Evolutionary conservation across 2,329 filamentous ascomycete species (phyloP), one percentile per base, ranked within the genome.

Genomic region (Pyrenochaeta sp.): DNA sequence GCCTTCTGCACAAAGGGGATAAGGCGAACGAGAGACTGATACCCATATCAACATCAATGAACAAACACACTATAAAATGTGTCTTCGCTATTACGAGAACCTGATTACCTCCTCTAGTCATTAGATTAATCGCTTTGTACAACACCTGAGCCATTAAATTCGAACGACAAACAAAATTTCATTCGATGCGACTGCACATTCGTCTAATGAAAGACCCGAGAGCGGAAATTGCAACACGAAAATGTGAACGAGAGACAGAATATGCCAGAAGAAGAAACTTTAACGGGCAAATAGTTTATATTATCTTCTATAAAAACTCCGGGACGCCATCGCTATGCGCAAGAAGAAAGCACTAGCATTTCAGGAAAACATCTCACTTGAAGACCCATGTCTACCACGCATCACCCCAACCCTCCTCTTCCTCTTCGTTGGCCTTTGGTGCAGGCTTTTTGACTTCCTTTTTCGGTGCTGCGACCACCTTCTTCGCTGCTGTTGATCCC

Each of bases 351-450:
- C 23, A 17, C n/a, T 17, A 42, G 5, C 32, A 5, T 35, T 17
- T 5, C 4, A 12, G 32, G 11, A 14, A 35, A 5, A 35, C 11
- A 35, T 35, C 23, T 9, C 40, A 11, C 23, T 17, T 29, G 9
- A 11, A 42, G 15, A 17, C 23, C 4, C 11, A 15, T 17, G 3
- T 30, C 53, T 66, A 75, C 74, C 74, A 76, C 12, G 72, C 74
- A 60, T 76, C 74, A 2, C 73, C 74, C 74, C 74, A 76, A 1
- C 71, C 73, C 33, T 75, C 72, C 27, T 73, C 68, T 43, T 75
- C 72, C 14, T 75, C 80, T 33, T 77, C 78, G 27, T 78, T 76
- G 6, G 70, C 69, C 33, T 79, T 76, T 11, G 73, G 69, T 45
- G 68, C 67, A 47, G 66, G 64, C 54, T 70, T 71, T 59, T 69